Percentiles rank a stretch among this genome's conserved stretches.
Conservation (phyloP, 768 basidiomycete species). For the Lentinula boryana region DNA sequence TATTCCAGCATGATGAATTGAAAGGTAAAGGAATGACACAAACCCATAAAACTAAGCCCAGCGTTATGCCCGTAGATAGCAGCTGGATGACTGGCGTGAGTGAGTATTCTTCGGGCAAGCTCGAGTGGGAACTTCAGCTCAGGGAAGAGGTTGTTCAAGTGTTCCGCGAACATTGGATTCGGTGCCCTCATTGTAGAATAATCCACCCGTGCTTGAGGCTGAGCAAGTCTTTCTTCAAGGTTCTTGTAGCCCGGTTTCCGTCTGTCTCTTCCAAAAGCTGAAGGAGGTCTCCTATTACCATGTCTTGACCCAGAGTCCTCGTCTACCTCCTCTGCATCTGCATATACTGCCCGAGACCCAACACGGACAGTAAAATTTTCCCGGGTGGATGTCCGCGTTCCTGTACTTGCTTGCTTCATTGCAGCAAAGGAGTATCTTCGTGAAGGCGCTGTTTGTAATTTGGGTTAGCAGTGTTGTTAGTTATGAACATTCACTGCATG, state of each 20-base stretch:
- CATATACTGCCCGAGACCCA: not conserved
- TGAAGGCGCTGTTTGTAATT: not conserved
- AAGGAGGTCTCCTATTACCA: not conserved
- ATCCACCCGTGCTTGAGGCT: not conserved
- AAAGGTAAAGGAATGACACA: slow-evolving; percentile 14
- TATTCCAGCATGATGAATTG: not conserved
- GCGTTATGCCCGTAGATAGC: slow-evolving; percentile 69
- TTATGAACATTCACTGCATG: not conserved
- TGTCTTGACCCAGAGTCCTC: not conserved
- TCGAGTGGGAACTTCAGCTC: slow-evolving; percentile 66
- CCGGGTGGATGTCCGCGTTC: not conserved
- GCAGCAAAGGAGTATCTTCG: slow-evolving; percentile 2
- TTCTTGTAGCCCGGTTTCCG: not conserved
- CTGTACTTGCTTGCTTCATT: not conserved
- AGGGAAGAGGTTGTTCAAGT: slow-evolving; percentile 58
- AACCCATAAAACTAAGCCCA: slow-evolving; percentile 68
- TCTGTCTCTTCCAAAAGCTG: slow-evolving; percentile 3
- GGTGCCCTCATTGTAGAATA: slow-evolving; percentile 7
- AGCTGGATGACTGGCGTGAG: slow-evolving; percentile 69
- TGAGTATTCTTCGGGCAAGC: slow-evolving; percentile 67
- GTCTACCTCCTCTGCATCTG: slow-evolving; percentile 2
- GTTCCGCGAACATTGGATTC: slow-evolving; percentile 33
- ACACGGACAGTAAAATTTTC: not conserved
- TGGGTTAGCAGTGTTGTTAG: not conserved
- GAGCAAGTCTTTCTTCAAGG: not conserved